Evolutionary conservation across 1,284 basidiomycete species (phyloP).

Genomic region (Ceratobasidium theobromae): DNA sequence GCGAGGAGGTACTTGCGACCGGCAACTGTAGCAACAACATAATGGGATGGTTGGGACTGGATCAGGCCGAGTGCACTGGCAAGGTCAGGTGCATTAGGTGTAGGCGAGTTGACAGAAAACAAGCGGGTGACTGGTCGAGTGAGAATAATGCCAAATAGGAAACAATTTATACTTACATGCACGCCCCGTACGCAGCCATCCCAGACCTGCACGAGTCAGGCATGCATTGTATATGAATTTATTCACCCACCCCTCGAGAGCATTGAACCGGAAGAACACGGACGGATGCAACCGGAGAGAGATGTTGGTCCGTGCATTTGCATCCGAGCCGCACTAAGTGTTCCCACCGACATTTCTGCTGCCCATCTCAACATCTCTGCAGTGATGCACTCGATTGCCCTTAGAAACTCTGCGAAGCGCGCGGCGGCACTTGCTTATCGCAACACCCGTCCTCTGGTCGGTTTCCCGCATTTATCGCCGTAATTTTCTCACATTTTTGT

Average conservation of each 20-base stretch:
- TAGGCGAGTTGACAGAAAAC: slow-evolving; percentile 21
- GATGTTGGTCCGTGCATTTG: slow-evolving; percentile 38
- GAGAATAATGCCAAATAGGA: neutral
- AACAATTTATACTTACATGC: neutral
- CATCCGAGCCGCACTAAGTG: slow-evolving; percentile 43
- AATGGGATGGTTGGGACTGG: slow-evolving; percentile 80
- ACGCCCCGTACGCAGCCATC: slow-evolving; percentile 13
- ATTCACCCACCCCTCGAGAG: slow-evolving; percentile 27
- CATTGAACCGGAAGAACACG: slow-evolving; percentile 31
- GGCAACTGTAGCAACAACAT: slow-evolving; percentile 87
- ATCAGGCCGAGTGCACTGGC: slow-evolving; percentile 64
- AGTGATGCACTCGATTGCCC: slow-evolving; percentile 85
- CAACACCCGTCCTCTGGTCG: slow-evolving; percentile 59
- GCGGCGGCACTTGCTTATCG: slow-evolving; percentile 38
- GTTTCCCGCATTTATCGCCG: too few species aligned
- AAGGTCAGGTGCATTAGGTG: slow-evolving; percentile 9
- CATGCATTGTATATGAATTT: neutral
- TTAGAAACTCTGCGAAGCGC: slow-evolving; percentile 66
- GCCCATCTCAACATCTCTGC: slow-evolving; percentile 41
- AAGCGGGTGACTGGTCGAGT: slow-evolving; percentile 9
- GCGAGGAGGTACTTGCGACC: slow-evolving; percentile 87
- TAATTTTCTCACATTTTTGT: slow-evolving; percentile 31
- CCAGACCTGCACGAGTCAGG: neutral
- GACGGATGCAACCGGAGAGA: slow-evolving; percentile 5
- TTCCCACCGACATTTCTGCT: slow-evolving; percentile 46